A percentile compares a stretch with the other conserved stretches of the same genome.
Conservation (phyloP, 2,329 filamentous ascomycete species). For the Seiridium cupressi region DNA sequence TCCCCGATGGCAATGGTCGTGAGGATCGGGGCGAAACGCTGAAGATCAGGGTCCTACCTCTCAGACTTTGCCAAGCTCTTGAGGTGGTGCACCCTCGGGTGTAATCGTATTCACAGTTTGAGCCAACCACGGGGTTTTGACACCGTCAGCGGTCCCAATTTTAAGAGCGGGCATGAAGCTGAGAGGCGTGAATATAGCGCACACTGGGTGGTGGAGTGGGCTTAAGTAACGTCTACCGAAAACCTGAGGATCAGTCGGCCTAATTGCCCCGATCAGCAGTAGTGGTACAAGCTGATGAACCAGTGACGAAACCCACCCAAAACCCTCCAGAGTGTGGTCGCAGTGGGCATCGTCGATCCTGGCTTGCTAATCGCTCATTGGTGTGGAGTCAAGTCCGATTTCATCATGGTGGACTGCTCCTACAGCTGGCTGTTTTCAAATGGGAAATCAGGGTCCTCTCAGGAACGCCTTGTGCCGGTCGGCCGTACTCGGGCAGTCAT, state of each 20-base stretch:
- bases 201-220: background rate
- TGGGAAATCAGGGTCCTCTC: too few species aligned
- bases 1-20: background rate
- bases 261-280: background rate
- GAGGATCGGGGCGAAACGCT: background rate
- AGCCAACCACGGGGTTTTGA: background rate
- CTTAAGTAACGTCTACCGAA: background rate
- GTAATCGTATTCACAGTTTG: background rate
- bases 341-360: background rate
- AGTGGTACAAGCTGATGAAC: background rate
- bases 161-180: background rate
- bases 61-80: background rate
- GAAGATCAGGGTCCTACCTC: constrained; percentile 1
- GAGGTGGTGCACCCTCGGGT: background rate
- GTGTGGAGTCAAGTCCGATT: background rate
- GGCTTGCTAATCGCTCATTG: too few species aligned
- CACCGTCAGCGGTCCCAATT: background rate
- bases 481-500: too few species aligned
- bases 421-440: too few species aligned
- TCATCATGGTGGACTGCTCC: background rate
- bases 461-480: too few species aligned
- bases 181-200: background rate
- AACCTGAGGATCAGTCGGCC: background rate
- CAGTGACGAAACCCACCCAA: background rate
- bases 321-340: too few species aligned